A percentile compares a stretch with the other conserved stretches of the same genome.
Evolutionary conservation across 352 stramenopile species (phyloP).

Genomic region (Globisporangium okanoganense): DNA sequence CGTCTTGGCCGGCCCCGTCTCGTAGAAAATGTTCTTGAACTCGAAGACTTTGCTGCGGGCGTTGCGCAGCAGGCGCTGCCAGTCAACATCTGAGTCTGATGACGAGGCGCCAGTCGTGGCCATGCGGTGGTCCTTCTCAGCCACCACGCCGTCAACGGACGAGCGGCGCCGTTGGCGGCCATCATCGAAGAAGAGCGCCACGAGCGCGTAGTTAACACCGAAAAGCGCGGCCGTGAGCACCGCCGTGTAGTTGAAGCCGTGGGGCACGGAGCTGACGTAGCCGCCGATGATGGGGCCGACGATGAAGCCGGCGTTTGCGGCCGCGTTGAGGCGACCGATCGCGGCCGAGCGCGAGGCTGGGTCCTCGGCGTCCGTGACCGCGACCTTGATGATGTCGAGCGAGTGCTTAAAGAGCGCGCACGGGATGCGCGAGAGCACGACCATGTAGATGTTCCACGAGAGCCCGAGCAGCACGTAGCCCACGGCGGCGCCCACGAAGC

Average conservation of each 20-base stretch:
- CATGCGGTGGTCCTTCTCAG: conserved; percentile 1
- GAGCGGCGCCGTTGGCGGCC: conserved; percentile 13
- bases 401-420: conserved; percentile 81
- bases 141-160: background rate
- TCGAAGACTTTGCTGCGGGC: conserved; percentile 54
- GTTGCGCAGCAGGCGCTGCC: conserved; percentile 34
- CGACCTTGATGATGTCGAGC: conserved; percentile 74
- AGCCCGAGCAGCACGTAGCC: conserved; percentile 68
- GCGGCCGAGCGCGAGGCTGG: conserved; percentile 30
- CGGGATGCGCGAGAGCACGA: conserved; percentile 68
- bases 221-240: conserved; percentile 69
- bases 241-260: conserved; percentile 81
- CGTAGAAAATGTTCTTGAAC: conserved; percentile 58
- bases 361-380: conserved; percentile 54
- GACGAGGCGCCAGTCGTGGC: background rate
- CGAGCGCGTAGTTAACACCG: conserved; percentile 60
- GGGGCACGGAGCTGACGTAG: conserved; percentile 59
- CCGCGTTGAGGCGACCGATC: conserved; percentile 71
- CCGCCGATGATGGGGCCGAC: conserved; percentile 64
- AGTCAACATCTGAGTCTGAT: conserved; percentile 17
- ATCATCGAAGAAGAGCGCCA: conserved; percentile 50
- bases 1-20: conserved; percentile 59
- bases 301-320: conserved; percentile 73
- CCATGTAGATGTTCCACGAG: conserved; percentile 78
- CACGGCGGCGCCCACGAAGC: conserved; percentile 51